Evolutionary conservation across 257 asterid genomes (phyloP), one percentile per base, ranked within the genome.

Genomic region (Fraxinus anomala): DNA sequence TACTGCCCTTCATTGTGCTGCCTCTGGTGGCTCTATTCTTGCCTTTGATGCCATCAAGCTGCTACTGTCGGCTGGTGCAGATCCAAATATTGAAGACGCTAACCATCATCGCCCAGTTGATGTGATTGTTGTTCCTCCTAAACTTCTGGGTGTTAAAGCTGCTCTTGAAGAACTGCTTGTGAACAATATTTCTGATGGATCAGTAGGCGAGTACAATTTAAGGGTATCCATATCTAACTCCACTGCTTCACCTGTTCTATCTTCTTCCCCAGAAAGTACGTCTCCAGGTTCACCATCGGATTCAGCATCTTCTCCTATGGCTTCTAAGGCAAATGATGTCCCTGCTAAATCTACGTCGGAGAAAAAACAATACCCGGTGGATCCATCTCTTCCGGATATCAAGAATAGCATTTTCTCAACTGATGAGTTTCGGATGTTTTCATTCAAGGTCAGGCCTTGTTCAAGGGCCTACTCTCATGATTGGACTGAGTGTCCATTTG

Each of bases 401-500:
- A 86, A 94, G 79, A 92, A 93, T 28, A 90, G 97, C 76, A 88
- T 91, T 68, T 95, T 90, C 79, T 81, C 98, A 7, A 91, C 92
- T 11, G 99, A 95, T 54, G 99, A 95, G 84, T 95, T 95, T 76
- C 88, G 99, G 17, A 95, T 95, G 98, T 95, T 89, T 73, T 88
- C 97, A 0, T 93, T 95, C 81, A 95, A 95, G 90, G 96, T 95
- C 28, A 77, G 99, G 70, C 98, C 98, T 59, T 95, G 99, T 83
- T 95, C 99, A 1, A 87, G 99, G 83, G 99, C 99, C 51, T 95
- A 95, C 75, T 93, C 99, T 73, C 99, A 95, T 74, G 99, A 95
- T 77, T 95, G 99, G 99, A 93, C 99, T 0, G 98, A 93, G 85
- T 95, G 99, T 66, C 99, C 98, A 11, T 95, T 95, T 73, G 98